phyloP scores from a whole-genome alignment of 2,329 filamentous ascomycete genomes.

The Alternaria arborescens region DNA sequence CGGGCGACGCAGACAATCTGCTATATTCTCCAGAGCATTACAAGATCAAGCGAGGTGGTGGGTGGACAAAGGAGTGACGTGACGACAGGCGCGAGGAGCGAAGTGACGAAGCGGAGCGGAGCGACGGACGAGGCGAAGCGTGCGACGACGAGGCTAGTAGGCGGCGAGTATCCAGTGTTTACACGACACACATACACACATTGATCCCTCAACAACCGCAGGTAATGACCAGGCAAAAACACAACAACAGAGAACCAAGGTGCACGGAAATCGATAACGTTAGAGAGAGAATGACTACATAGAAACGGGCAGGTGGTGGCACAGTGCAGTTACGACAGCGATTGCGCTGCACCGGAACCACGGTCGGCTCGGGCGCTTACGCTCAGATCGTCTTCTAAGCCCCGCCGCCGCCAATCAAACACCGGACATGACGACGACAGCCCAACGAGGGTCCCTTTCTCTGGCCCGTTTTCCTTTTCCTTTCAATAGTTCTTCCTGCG shows the following conservation, averaged over 20 bases:
- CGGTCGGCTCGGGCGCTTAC: conserved; percentile 24
- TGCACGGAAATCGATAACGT: not conserved
- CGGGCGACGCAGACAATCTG: conserved; percentile 9
- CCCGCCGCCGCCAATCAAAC: conserved; percentile 12
- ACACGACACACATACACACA: not conserved
- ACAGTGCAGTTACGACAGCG: not conserved
- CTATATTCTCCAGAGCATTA: conserved; percentile 17
- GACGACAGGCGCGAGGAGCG: conserved; percentile 10
- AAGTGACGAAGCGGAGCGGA: not conserved
- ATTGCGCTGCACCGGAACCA: conserved; percentile 13
- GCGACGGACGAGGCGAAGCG: conserved; percentile 11
- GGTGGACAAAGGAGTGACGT: conserved; percentile 47
- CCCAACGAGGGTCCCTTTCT: conserved; percentile 18
- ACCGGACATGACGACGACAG: conserved; percentile 8
- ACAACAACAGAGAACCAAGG: not conserved
- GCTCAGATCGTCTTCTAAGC: conserved; percentile 20
- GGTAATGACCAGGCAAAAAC: not conserved
- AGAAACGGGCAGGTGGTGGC: conserved; percentile 25
- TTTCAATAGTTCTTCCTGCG: not conserved
- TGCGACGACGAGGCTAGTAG: conserved; percentile 1
- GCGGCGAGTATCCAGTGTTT: not conserved
- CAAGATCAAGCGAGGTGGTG: conserved; percentile 11
- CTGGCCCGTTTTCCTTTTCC: not conserved
- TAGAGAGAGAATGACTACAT: conserved; percentile 14
- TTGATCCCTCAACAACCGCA: not conserved